Evolutionary conservation across 1,139 yeast genomes (phyloP).

Genomic region (Spathaspora sp.): DNA sequence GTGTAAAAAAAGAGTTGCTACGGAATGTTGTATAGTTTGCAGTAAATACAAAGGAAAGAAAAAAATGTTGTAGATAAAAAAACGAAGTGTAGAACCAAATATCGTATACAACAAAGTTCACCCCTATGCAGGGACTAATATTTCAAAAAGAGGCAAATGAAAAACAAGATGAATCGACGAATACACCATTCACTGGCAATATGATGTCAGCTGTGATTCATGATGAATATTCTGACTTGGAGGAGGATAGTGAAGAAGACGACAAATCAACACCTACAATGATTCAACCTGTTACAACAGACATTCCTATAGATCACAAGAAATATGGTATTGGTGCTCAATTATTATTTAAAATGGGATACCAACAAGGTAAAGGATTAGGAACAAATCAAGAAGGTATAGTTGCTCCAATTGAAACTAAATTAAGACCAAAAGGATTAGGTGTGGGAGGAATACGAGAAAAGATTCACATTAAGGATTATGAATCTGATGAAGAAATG

Average conservation of each 20-base stretch:
- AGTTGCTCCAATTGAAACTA: conserved; percentile 71
- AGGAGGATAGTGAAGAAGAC: conserved; percentile 17
- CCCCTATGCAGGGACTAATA: conserved; percentile 4
- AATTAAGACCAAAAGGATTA: conserved; percentile 60
- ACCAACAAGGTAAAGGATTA: conserved; percentile 76
- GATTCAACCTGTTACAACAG: neutral
- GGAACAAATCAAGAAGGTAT: conserved; percentile 76
- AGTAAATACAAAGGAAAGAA: neutral
- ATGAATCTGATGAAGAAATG: conserved; percentile 10
- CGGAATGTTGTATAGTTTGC: neutral
- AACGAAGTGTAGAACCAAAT: too few species aligned
- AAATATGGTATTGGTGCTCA: conserved; percentile 85
- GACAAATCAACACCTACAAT: neutral
- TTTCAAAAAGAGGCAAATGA: neutral
- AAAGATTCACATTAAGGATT: conserved; percentile 7
- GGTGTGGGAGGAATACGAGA: conserved; percentile 71
- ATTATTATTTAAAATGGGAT: conserved; percentile 83
- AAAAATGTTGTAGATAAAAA: neutral
- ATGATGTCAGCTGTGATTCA: conserved; percentile 15
- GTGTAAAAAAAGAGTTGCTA: neutral
- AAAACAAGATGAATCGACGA: neutral
- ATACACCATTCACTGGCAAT: neutral
- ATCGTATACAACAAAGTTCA: conserved; percentile 12
- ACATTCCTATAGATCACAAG: conserved; percentile 7
- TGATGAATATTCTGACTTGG: conserved; percentile 24